phyloP scores from a whole-genome alignment of 1,284 basidiomycete species.

The Trichosporon sp. region DNA sequence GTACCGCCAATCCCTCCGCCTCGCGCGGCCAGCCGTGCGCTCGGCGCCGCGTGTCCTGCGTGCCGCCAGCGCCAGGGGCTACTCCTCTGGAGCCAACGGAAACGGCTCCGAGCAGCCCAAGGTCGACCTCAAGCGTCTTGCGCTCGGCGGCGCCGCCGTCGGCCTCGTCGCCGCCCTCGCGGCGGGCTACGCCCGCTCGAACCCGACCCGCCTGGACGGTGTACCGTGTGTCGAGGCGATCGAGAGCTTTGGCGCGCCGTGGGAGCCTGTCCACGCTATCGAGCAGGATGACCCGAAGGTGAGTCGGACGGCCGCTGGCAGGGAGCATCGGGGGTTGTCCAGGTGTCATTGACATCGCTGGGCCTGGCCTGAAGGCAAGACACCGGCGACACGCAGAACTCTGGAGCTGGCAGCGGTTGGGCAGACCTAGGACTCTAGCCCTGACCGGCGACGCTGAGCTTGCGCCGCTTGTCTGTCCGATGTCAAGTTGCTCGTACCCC shows the following conservation, averaged over 20 bases:
- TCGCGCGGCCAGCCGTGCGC: neutral
- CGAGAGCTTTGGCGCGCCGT: constrained; percentile 34
- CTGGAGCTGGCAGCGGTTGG: too few relatives aligned
- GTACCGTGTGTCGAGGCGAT: constrained; percentile 30
- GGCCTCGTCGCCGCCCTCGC: constrained; percentile 14
- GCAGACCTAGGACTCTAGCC: too few relatives aligned
- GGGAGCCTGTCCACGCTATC: constrained; percentile 37
- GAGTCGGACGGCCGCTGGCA: too few relatives aligned
- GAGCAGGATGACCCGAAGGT: constrained; percentile 48
- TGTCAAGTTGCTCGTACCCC: too few relatives aligned
- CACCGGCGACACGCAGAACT: too few relatives aligned
- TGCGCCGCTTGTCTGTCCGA: too few relatives aligned
- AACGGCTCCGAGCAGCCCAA: neutral
- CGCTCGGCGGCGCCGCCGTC: constrained; percentile 9
- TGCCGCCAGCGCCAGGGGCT: constrained; percentile 4
- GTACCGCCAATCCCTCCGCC: neutral
- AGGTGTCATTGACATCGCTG: too few relatives aligned
- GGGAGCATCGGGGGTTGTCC: too few relatives aligned
- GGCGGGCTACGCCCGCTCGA: constrained; percentile 9
- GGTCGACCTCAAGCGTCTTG: constrained; percentile 5
- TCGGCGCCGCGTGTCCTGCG: neutral
- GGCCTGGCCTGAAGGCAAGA: too few relatives aligned
- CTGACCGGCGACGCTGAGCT: neutral
- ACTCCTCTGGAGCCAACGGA: neutral
- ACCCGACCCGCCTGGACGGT: constrained; percentile 24